A percentile compares a stretch with the other conserved stretches of the same genome.
Evolutionary conservation across 2,329 filamentous ascomycete genomes (phyloP).

Genomic region (Pseudopithomyces maydicus): DNA sequence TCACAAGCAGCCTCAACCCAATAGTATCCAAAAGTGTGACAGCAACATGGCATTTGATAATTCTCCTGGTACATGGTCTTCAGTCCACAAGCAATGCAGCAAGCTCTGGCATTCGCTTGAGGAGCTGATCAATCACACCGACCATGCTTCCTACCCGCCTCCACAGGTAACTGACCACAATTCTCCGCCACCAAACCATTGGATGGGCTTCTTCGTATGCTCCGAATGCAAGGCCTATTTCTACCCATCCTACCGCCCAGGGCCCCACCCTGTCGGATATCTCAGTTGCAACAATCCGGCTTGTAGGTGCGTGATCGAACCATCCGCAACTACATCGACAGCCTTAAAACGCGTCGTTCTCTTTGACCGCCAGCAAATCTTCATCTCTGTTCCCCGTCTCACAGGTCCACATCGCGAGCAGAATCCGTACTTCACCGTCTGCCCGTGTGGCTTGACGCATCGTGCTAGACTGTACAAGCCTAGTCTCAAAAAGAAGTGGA

Average conservation of each 20-base stretch:
- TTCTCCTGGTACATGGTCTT: neutral
- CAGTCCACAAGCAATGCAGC: no score
- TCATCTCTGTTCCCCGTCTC: neutral
- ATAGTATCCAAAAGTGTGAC: no score
- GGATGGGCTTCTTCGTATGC: neutral
- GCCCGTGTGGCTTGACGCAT: neutral
- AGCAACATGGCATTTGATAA: neutral
- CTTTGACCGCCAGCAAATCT: neutral
- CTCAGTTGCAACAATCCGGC: neutral
- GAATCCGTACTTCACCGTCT: constrained; percentile 1
- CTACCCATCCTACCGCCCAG: neutral
- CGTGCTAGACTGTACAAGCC: neutral
- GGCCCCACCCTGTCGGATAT: neutral
- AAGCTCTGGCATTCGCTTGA: neutral
- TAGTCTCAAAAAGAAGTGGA: neutral
- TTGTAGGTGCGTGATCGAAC: neutral
- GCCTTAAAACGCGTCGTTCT: neutral
- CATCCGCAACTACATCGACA: neutral
- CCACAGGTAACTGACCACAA: neutral
- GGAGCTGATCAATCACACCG: neutral
- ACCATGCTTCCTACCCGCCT: neutral
- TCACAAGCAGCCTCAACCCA: no score
- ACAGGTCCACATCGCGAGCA: neutral
- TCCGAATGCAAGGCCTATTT: neutral
- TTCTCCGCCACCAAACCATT: neutral